These are phyloP conservation scores for Dictyostelium purpureum DNA, from an alignment of 78 protist species.

Conservation along the genomic window DNA sequence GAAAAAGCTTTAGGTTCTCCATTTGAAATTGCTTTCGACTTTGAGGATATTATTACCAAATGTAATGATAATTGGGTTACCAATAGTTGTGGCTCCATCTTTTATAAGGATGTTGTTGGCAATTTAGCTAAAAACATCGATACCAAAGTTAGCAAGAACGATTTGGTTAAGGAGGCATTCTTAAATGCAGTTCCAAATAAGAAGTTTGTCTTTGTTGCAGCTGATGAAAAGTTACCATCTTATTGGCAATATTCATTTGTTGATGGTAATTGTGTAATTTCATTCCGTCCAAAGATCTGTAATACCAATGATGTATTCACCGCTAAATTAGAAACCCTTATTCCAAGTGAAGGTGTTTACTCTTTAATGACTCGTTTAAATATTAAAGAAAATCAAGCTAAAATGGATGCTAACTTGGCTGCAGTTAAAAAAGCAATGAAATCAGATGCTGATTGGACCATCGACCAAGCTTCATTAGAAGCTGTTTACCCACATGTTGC, in stretches of 20 bases:
- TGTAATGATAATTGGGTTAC: too few relatives aligned
- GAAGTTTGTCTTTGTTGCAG: not conserved
- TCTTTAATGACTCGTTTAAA: not conserved
- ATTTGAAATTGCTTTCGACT: too few relatives aligned
- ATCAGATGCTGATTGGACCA: not conserved
- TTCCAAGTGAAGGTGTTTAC: not conserved
- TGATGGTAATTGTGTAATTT: not conserved
- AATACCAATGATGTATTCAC: not conserved
- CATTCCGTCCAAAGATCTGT: constrained; percentile 18
- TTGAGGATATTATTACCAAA: too few relatives aligned
- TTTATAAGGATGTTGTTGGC: too few relatives aligned
- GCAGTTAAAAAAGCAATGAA: not conserved
- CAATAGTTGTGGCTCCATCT: too few relatives aligned
- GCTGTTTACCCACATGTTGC: not conserved
- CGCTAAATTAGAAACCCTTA: not conserved
- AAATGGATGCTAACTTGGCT: not conserved
- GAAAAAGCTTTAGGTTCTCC: too few relatives aligned
- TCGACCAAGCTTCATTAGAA: not conserved
- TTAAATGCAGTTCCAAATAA: not conserved
- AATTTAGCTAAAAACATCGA: constrained; percentile 3
- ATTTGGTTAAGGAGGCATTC: constrained; percentile 50
- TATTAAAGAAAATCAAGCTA: not conserved
- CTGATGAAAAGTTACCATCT: not conserved
- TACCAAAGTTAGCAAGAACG: constrained; percentile 1
- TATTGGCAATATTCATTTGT: constrained; percentile 23